Evolutionary conservation across 352 stramenopile species (phyloP).

Genomic region (Pythium utonaiense): DNA sequence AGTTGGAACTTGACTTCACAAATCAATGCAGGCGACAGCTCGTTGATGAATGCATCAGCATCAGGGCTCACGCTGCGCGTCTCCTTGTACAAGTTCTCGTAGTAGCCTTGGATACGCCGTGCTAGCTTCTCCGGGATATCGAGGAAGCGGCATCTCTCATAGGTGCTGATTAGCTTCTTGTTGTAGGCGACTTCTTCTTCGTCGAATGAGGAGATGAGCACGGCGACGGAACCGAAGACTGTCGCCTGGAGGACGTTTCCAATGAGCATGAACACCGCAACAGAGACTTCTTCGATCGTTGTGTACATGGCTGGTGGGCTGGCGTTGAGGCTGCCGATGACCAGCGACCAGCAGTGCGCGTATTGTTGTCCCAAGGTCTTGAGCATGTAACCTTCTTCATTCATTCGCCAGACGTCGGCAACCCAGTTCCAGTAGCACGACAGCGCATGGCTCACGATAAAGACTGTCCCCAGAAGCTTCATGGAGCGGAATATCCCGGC

Average conservation of each 20-base stretch:
- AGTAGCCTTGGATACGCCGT: conserved; percentile 63
- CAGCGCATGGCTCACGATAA: conserved; percentile 53
- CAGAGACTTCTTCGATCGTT: conserved; percentile 45
- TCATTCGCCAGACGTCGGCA: conserved; percentile 37
- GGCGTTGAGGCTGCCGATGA: conserved; percentile 60
- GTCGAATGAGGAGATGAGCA: conserved; percentile 68
- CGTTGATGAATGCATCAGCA: conserved; percentile 75
- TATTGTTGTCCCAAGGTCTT: conserved; percentile 40
- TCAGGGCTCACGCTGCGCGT: conserved; percentile 63
- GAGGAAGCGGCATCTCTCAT: conserved; percentile 63
- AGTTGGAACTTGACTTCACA: conserved; percentile 80
- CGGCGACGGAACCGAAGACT: conserved; percentile 65
- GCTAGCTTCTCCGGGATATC: conserved; percentile 53
- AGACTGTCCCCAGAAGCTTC: conserved; percentile 44
- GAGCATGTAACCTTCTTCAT: conserved; percentile 30
- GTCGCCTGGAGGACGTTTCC: conserved; percentile 66
- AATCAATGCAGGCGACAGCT: conserved; percentile 65
- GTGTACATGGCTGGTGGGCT: conserved; percentile 59
- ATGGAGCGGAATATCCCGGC: conserved; percentile 55
- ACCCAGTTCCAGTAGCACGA: conserved; percentile 72
- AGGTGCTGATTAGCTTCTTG: conserved; percentile 67
- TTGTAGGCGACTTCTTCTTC: conserved; percentile 70
- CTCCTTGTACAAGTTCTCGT: conserved; percentile 69
- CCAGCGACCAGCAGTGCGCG: conserved; percentile 49
- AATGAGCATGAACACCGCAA: conserved; percentile 68